These are phyloP conservation scores for Periglandula ipomoeae DNA, from an alignment of 2,329 filamentous ascomycete genomes.

Conservation along the genomic window DNA sequence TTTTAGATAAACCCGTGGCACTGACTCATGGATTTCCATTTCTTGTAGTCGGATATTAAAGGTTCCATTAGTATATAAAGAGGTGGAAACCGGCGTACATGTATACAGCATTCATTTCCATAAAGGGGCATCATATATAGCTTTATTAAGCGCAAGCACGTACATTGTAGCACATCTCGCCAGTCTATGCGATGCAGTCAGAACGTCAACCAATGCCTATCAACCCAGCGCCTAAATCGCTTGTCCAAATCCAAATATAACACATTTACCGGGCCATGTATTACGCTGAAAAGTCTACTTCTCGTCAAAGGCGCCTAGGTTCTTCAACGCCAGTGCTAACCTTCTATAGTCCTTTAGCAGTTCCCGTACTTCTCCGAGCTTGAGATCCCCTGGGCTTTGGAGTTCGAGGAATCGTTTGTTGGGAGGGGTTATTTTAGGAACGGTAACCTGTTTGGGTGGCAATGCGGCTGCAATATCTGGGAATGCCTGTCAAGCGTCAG, in stretches of 20 bases:
- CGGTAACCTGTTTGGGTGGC: constrained; percentile 39
- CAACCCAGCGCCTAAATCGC: too few species aligned
- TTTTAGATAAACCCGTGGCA: constrained; percentile 14
- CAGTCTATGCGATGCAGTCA: too few species aligned
- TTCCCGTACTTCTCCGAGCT: constrained; percentile 62
- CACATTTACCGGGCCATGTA: too few species aligned
- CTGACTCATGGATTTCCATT: background rate
- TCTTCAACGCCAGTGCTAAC: constrained; percentile 55
- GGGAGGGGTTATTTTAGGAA: constrained; percentile 52
- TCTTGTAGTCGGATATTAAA: background rate
- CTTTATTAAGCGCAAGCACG: too few species aligned
- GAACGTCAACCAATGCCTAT: too few species aligned
- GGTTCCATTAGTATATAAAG: too few species aligned
- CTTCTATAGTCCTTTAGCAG: constrained; percentile 67
- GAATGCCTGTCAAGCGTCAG: constrained; percentile 37
- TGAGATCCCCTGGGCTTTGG: constrained; percentile 60
- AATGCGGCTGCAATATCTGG: constrained; percentile 48
- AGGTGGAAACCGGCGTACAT: too few species aligned
- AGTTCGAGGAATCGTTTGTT: constrained; percentile 66
- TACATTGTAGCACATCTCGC: too few species aligned
- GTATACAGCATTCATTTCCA: too few species aligned
- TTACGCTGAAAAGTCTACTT: constrained; percentile 13
- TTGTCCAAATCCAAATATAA: too few species aligned
- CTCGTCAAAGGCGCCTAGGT: constrained; percentile 50
- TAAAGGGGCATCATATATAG: too few species aligned